phyloP scores from a whole-genome alignment of 805 yeast species.

The Cyberlindnera veronae region DNA sequence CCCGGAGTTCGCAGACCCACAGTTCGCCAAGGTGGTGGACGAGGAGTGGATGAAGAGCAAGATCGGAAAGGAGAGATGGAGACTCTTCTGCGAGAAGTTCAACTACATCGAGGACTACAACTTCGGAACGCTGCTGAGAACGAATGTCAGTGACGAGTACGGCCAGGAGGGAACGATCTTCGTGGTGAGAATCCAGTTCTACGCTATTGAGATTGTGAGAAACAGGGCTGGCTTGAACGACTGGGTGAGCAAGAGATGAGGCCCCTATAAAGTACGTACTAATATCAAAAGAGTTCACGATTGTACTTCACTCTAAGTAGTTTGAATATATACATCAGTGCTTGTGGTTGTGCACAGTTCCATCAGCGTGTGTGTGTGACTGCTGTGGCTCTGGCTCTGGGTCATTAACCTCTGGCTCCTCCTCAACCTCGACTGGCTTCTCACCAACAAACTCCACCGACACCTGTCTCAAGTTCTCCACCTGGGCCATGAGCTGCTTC shows the following conservation, averaged over 20 bases:
- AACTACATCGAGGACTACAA: conserved; percentile 89
- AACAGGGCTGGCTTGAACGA: conserved; percentile 88
- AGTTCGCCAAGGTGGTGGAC: conserved; percentile 49
- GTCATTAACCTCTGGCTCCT: conserved; percentile 12
- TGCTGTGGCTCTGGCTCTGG: conserved; percentile 14
- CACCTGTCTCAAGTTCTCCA: conserved; percentile 42
- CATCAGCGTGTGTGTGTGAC: conserved; percentile 27
- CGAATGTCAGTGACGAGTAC: conserved; percentile 69
- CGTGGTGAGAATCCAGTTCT: conserved; percentile 89
- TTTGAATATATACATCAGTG: conserved; percentile 15
- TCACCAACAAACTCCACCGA: conserved; percentile 39
- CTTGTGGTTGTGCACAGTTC: conserved; percentile 26
- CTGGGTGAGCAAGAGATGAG: too few species aligned
- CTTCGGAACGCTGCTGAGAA: conserved; percentile 90
- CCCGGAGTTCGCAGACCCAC: conserved; percentile 80
- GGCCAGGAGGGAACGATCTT: conserved; percentile 81
- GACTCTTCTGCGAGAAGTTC: conserved; percentile 76
- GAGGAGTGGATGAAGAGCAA: conserved; percentile 84
- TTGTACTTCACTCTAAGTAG: too few species aligned
- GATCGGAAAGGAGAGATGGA: conserved; percentile 86
- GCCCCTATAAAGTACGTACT: too few species aligned
- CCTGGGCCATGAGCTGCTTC: conserved; percentile 33
- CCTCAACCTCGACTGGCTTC: conserved; percentile 26
- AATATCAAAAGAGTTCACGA: too few species aligned
- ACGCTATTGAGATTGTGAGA: conserved; percentile 92